phyloP scores from a whole-genome alignment of 2,329 filamentous ascomycete genomes.

The Tolypocladium ovalisporum region DNA sequence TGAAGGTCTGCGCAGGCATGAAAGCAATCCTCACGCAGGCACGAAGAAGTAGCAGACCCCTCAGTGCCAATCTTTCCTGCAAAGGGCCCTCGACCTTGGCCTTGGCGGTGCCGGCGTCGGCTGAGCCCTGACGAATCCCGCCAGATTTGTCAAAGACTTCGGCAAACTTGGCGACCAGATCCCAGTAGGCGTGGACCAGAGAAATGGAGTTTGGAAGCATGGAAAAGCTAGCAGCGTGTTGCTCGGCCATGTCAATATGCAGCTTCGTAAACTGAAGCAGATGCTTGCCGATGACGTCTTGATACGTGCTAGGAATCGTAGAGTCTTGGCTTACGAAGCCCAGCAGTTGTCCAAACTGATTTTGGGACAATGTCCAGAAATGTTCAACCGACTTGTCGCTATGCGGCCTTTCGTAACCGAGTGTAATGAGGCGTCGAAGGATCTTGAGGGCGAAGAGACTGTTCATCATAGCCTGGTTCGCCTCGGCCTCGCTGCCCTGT shows the following conservation, averaged over 20 bases:
- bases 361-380: conserved; percentile 71
- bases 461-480: conserved; percentile 58
- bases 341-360: conserved; percentile 69
- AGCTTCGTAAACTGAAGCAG: conserved; percentile 85
- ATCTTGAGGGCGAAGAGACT: conserved; percentile 72
- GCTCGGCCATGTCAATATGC: conserved; percentile 73
- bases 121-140: conserved; percentile 37
- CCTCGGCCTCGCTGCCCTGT: conserved; percentile 45
- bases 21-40: conserved; percentile 80
- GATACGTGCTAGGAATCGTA: conserved; percentile 40
- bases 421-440: conserved; percentile 65
- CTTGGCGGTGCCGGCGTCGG: conserved; percentile 27
- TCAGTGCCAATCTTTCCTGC: conserved; percentile 69
- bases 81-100: conserved; percentile 50
- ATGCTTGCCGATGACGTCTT: conserved; percentile 68
- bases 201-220: conserved; percentile 69
- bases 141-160: conserved; percentile 57
- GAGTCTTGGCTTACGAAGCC: conserved; percentile 47
- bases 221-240: conserved; percentile 73
- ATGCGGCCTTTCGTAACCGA: conserved; percentile 77
- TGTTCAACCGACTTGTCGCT: conserved; percentile 63
- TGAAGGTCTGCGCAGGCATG: conserved; percentile 70
- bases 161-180: conserved; percentile 64
- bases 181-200: conserved; percentile 78
- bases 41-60: conserved; percentile 71